Conservation (phyloP, 306 rosid genomes). For the Quercus agrifolia region DNA sequence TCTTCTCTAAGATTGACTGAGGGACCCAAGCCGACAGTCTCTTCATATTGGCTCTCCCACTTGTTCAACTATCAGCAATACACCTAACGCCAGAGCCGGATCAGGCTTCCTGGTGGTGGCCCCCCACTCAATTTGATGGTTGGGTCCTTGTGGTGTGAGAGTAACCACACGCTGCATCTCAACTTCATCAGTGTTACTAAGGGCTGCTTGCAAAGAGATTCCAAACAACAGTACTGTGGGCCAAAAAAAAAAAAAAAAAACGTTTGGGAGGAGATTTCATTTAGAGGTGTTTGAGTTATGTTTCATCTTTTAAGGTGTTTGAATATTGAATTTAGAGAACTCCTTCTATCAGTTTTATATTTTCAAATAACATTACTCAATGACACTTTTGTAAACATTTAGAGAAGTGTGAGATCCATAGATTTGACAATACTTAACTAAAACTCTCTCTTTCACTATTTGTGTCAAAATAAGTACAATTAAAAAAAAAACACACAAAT, state of each 20-base stretch:
- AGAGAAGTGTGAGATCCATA: too few species aligned
- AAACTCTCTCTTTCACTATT: too few species aligned
- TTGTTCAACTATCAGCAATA: background rate
- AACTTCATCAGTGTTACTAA: background rate
- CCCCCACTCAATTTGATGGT: conserved; percentile 2
- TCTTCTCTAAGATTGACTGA: background rate
- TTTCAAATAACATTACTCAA: background rate
- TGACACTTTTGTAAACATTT: too few species aligned
- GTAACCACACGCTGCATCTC: background rate
- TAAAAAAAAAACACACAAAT: too few species aligned
- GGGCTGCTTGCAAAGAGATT: background rate
- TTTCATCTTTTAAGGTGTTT: accelerated
- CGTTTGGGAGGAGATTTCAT: too few species aligned
- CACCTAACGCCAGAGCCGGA: conserved; percentile 23
- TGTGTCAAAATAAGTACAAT: too few species aligned
- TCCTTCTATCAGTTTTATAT: accelerated
- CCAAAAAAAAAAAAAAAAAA: background rate
- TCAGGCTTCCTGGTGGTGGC: conserved; percentile 5
- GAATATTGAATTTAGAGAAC: too few species aligned
- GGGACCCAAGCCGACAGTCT: conserved; percentile 3
- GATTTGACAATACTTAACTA: too few species aligned
- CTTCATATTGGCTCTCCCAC: conserved; percentile 9
- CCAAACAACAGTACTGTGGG: background rate
- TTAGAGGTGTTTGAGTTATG: too few species aligned
- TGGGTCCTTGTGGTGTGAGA: background rate